phyloP scores from a whole-genome alignment of 805 yeast species.

The Dipodascus albidus region DNA sequence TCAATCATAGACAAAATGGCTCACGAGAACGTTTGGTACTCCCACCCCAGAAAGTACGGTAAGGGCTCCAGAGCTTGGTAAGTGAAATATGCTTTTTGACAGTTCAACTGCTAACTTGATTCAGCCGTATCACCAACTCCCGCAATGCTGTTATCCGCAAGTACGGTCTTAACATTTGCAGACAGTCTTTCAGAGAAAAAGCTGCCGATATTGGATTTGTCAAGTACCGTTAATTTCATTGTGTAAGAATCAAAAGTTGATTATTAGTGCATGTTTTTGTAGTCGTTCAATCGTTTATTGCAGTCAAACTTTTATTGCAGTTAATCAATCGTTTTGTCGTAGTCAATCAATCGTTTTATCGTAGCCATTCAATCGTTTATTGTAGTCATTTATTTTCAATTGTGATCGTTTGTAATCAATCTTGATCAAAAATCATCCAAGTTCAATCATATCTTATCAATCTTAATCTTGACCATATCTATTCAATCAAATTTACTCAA shows the following conservation, averaged over 20 bases:
- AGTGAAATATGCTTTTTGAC: slow-evolving; percentile 6
- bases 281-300: no score
- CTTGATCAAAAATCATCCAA: no score
- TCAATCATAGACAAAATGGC: slow-evolving; percentile 56
- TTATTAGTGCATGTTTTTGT: no score
- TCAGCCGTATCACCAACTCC: slow-evolving; percentile 87
- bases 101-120: not conserved
- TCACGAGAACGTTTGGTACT: slow-evolving; percentile 99
- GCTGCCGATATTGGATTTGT: slow-evolving; percentile 98
- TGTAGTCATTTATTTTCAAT: no score
- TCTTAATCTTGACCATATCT: no score
- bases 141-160: slow-evolving; percentile 99
- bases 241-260: not conserved
- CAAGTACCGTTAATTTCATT: slow-evolving; percentile 84
- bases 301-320: no score
- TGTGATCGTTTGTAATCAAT: no score
- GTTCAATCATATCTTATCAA: no score
- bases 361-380: no score
- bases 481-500: no score
- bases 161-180: slow-evolving; percentile 98
- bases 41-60: slow-evolving; percentile 99
- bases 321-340: no score
- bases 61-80: slow-evolving; percentile 98
- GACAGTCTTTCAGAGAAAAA: slow-evolving; percentile 99
- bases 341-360: no score